A percentile compares a stretch with the other conserved stretches of the same genome.
Conservation (phyloP, 257 asterid species). For the Jasminum sambac region DNA sequence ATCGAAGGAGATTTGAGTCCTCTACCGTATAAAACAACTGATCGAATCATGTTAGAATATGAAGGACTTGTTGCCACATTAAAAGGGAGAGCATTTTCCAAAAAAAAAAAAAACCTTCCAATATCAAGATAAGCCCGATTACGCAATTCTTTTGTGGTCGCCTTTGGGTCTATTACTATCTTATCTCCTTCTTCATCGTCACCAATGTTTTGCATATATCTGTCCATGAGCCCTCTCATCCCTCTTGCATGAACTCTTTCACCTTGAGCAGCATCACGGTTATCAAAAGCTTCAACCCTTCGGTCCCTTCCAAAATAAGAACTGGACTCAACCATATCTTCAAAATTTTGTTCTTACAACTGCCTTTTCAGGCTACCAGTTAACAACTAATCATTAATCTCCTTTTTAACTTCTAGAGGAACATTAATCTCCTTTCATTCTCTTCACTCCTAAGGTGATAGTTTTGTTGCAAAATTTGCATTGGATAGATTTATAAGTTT, state of each 20-base stretch:
- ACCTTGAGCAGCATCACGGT: neutral
- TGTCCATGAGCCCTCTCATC: neutral
- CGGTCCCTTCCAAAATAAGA: neutral
- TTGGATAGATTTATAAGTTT: neutral
- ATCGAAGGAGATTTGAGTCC: too few relatives aligned
- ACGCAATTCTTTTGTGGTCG: neutral
- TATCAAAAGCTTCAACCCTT: neutral
- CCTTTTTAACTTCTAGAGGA: neutral
- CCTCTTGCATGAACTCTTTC: neutral
- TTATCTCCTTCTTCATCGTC: neutral
- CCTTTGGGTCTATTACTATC: neutral
- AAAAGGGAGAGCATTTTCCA: neutral
- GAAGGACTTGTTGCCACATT: neutral
- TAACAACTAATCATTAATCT: neutral
- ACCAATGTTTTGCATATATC: neutral
- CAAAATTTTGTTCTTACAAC: neutral
- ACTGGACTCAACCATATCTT: neutral
- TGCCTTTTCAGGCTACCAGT: neutral
- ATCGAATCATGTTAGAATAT: neutral
- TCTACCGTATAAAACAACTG: too few relatives aligned
- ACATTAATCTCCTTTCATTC: neutral
- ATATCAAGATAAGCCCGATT: neutral
- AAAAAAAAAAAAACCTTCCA: neutral
- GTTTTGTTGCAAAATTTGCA: neutral
- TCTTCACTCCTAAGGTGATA: neutral